Base-by-base conservation (phyloP, 2,329 filamentous ascomycete species). In the Apiospora kogelbergensis region DNA sequence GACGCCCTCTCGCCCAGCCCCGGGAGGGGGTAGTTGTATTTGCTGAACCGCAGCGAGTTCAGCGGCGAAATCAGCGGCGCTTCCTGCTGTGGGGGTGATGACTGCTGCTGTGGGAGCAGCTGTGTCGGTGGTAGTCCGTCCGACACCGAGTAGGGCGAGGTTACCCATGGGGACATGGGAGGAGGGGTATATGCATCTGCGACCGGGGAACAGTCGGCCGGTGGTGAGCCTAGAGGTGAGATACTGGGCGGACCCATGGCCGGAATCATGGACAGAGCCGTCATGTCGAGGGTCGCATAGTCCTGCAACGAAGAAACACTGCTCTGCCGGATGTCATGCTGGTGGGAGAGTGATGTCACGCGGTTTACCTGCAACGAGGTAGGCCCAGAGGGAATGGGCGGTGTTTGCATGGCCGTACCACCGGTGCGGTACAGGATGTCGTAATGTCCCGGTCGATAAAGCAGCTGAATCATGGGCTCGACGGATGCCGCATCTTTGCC, bases 381-480 rank as follows among this genome's bases (percentile, higher is more conserved):
- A n/a, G 74, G 73, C 30, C 79, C 77, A 13, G 75, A 71, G 65
- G 76, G 76, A 70, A 68, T 72, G 60, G 66, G 76, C 70, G 67
- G 76, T 70, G 72, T 68, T 71, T 78, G 72, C 68, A 74, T 66
- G 69, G 71, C 63, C 72, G 69, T 60, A 71, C 71, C 57, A 72
- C 70, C 65, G 69, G 75, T 68, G 85, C 83, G 77, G 84, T 99
- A 99, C 42, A 98, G 86, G 71, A 99, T 90, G 80, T 98, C 96
- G 80, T 98, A 99, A 81, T 98, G 96, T 70, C 93, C 94, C 53
- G 84, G 97, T 78, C 83, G 90, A 87, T 82, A 95, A 76, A 85
- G 86, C 70, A 86, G 82, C 73, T 88, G 84, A 44, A 91, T 87
- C 41, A 87, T 84, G 33, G 85, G 84, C 0, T 83, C 85, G 0